Evolutionary conservation across 257 asterid genomes (phyloP).

Genomic region (Primulina huaijiensis): DNA sequence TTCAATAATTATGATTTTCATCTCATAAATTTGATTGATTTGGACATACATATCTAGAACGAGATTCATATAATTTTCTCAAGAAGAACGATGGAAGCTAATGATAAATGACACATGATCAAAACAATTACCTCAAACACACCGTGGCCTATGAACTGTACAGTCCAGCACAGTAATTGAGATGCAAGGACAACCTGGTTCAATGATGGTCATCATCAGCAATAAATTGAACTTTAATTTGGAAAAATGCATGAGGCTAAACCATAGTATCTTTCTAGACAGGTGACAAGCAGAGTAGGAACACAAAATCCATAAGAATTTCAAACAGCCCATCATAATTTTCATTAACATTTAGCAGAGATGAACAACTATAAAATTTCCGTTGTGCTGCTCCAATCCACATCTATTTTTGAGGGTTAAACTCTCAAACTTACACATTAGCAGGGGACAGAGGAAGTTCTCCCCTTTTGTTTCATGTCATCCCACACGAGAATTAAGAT

Average conservation of each 20-base stretch:
- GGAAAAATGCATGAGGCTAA: background rate
- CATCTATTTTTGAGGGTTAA: background rate
- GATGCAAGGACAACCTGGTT: constrained; percentile 75
- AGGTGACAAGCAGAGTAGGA: background rate
- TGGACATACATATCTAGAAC: background rate
- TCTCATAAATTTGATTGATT: no score
- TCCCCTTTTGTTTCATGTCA: background rate
- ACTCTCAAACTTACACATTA: background rate
- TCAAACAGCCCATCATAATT: background rate
- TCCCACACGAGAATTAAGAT: background rate
- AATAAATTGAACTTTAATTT: background rate
- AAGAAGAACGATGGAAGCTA: background rate
- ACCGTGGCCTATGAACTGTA: constrained; percentile 91
- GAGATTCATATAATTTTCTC: background rate
- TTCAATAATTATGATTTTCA: background rate
- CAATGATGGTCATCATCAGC: constrained; percentile 22
- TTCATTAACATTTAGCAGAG: background rate
- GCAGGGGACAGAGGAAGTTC: background rate
- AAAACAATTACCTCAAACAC: constrained; percentile 69
- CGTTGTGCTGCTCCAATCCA: background rate
- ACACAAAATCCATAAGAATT: background rate
- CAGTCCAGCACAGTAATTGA: constrained; percentile 92
- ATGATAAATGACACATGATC: background rate
- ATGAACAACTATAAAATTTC: background rate
- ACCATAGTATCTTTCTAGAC: background rate